phyloP scores from a whole-genome alignment of 352 stramenopile genomes.

The Phytophthora tentaculata region DNA sequence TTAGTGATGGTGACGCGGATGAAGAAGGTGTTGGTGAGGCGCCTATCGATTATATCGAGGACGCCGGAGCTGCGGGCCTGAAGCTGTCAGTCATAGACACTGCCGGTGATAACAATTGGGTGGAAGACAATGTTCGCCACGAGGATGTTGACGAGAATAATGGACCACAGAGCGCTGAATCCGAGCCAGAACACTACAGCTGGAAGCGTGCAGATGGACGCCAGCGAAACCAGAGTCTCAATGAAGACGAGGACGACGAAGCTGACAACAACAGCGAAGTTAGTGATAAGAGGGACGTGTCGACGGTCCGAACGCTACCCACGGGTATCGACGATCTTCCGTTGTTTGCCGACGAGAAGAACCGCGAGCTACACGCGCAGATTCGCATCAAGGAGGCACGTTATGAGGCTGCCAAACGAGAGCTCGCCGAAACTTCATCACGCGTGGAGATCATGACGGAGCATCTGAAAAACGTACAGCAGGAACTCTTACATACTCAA shows the following conservation, averaged over 20 bases:
- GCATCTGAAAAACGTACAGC: slow-evolving; percentile 96
- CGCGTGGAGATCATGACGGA: slow-evolving; percentile 96
- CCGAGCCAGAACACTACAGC: slow-evolving; percentile 47
- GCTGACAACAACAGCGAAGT: slow-evolving; percentile 39
- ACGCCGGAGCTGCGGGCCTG: slow-evolving; percentile 3
- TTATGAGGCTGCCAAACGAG: slow-evolving; percentile 63
- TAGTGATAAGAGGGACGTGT: slow-evolving; percentile 23
- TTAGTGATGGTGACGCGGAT: slow-evolving; percentile 5
- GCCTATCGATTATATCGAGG: slow-evolving; percentile 12
- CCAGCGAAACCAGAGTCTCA: slow-evolving; percentile 32
- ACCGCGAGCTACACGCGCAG: slow-evolving; percentile 82
- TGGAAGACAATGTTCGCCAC: slow-evolving; percentile 21
- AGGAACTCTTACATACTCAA: slow-evolving; percentile 96
- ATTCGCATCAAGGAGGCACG: slow-evolving; percentile 82
- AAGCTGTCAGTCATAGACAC: slow-evolving; percentile 34
- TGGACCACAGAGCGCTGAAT: slow-evolving; percentile 24
- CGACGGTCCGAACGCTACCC: slow-evolving; percentile 47
- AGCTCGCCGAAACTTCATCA: slow-evolving; percentile 85
- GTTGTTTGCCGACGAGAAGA: slow-evolving; percentile 89
- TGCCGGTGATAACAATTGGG: slow-evolving; percentile 21
- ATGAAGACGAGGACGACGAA: slow-evolving; percentile 44
- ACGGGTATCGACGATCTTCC: slow-evolving; percentile 89
- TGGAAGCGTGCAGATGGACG: slow-evolving; percentile 71
- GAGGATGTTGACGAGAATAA: slow-evolving; percentile 26
- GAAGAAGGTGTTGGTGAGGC: slow-evolving; percentile 10